phyloP scores from a whole-genome alignment of 2,329 filamentous ascomycete genomes.

The Ascochyta clinopodiicola region DNA sequence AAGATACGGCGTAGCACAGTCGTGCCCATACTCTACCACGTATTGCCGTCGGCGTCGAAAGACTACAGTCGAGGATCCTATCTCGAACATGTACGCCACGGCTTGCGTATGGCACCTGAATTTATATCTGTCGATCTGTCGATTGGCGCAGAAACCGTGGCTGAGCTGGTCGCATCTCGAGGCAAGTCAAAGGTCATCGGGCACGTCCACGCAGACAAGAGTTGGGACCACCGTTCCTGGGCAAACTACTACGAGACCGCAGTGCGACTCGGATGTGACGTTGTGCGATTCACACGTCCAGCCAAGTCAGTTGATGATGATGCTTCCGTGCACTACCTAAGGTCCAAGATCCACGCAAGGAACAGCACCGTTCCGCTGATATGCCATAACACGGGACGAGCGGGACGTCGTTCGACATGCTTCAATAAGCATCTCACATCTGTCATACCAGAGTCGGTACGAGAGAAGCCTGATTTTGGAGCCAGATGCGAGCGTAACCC shows the following conservation, averaged over 20 bases:
- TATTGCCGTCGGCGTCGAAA: constrained; percentile 36
- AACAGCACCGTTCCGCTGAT: constrained; percentile 61
- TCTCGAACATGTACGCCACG: constrained; percentile 64
- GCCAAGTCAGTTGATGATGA: constrained; percentile 67
- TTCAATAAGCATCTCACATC: constrained; percentile 71
- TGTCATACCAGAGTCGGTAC: constrained; percentile 60
- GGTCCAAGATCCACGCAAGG: constrained; percentile 56
- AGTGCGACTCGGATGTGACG: constrained; percentile 63
- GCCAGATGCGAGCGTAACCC: constrained; percentile 43
- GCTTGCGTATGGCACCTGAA: constrained; percentile 67
- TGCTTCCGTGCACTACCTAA: constrained; percentile 64
- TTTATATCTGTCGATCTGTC: constrained; percentile 66
- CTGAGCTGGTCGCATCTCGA: constrained; percentile 58
- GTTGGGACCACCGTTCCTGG: constrained; percentile 66
- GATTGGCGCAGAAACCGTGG: constrained; percentile 60
- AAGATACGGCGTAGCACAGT: constrained; percentile 69
- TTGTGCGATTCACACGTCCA: constrained; percentile 67
- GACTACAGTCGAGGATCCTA: constrained; percentile 52
- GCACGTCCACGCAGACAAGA: constrained; percentile 55
- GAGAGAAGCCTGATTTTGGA: constrained; percentile 37
- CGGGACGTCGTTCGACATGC: constrained; percentile 69
- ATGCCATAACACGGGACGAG: constrained; percentile 68
- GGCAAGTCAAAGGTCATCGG: constrained; percentile 69
- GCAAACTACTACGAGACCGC: constrained; percentile 65
- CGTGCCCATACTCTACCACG: constrained; percentile 53